Conservation (phyloP, 108 stramenopile species). For the Chaetoceros muelleri region DNA sequence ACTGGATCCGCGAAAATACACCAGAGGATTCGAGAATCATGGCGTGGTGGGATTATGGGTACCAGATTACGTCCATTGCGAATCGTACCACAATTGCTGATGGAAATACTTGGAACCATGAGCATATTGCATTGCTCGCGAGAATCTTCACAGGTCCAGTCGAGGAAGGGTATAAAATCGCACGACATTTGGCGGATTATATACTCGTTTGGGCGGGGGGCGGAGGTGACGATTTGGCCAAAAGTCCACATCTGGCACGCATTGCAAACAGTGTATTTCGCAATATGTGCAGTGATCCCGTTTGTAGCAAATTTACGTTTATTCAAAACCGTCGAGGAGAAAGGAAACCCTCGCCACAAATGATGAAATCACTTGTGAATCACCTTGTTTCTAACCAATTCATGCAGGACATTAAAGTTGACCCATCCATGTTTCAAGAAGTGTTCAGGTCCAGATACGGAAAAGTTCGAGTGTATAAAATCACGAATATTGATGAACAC, state of each 20-base stretch:
- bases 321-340: conserved; percentile 60
- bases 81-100: conserved; percentile 96
- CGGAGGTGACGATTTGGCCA: conserved; percentile 93
- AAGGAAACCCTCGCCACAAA: conserved; percentile 82
- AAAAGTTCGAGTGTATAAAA: conserved; percentile 96
- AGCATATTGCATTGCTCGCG: conserved; percentile 97
- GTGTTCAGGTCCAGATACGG: conserved; percentile 93
- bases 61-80: conserved; percentile 91
- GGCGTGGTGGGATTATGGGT: conserved; percentile 97
- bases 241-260: conserved; percentile 90
- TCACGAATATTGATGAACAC: conserved; percentile 65
- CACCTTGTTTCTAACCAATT: conserved; percentile 79
- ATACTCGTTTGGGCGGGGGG: conserved; percentile 93
- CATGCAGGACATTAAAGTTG: conserved; percentile 65
- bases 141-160: conserved; percentile 79
- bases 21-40: conserved; percentile 90
- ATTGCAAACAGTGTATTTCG: conserved; percentile 97
- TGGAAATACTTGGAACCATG: conserved; percentile 99
- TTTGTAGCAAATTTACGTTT: conserved; percentile 84
- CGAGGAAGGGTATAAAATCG: conserved; percentile 88
- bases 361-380: conserved; percentile 86
- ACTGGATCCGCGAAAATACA: conserved; percentile 96
- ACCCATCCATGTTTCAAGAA: conserved; percentile 65
- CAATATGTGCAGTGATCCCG: conserved; percentile 91
- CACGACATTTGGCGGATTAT: conserved; percentile 92